phyloP scores from a whole-genome alignment of 495 filamentous ascomycete genomes.

The Penicillium steckii region DNA sequence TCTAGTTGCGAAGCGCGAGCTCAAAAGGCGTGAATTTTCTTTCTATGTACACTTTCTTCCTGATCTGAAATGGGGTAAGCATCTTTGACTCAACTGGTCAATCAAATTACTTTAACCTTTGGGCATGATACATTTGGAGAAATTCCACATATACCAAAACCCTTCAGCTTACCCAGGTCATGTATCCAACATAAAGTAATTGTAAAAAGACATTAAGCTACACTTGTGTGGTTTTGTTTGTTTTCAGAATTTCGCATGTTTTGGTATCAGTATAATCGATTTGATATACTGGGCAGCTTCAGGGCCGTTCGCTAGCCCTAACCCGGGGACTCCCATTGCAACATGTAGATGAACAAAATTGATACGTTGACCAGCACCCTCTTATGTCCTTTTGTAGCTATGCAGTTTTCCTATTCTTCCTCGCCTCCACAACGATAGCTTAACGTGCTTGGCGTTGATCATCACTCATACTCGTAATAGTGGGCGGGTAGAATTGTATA shows the following conservation, averaged over 20 bases:
- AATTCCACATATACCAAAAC: no score
- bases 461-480: not conserved
- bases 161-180: not conserved
- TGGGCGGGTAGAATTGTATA: not conserved
- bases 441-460: not conserved
- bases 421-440: not conserved
- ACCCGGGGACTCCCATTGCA: not conserved
- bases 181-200: not conserved
- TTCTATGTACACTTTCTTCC: constrained; percentile 10
- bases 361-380: not conserved
- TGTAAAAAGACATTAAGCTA: no score
- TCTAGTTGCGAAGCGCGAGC: constrained; percentile 20
- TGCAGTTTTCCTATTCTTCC: not conserved
- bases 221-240: no score
- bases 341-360: not conserved
- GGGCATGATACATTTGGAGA: not conserved
- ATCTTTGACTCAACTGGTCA: not conserved
- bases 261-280: not conserved
- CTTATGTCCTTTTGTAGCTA: not conserved
- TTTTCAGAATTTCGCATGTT: constrained; percentile 12
- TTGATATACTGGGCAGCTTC: no score
- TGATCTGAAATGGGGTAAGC: not conserved
- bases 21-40: constrained; percentile 24
- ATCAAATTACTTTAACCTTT: not conserved
- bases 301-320: not conserved